Evolutionary conservation across 345 rosid species (phyloP).

Genomic region (Citrus reticulata): DNA sequence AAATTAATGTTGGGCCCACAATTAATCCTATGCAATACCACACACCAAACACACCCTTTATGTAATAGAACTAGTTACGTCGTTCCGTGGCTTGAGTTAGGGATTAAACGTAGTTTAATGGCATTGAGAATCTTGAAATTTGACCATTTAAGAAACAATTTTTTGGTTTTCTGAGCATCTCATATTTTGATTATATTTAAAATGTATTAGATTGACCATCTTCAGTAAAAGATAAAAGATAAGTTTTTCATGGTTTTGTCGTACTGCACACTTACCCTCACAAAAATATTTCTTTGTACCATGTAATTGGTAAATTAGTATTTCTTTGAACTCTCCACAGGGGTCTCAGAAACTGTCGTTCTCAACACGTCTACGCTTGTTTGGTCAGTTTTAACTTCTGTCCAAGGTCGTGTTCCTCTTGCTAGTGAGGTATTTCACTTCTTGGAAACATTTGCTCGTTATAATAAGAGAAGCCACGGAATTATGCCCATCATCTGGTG

Average conservation of each 20-base stretch:
- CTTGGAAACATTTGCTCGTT: background rate
- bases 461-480: background rate
- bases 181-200: background rate
- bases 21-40: no score
- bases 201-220: background rate
- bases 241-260: background rate
- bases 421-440: constrained; percentile 86
- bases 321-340: constrained; percentile 43
- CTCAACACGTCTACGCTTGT: constrained; percentile 95
- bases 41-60: background rate
- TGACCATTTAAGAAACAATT: background rate
- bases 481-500: constrained; percentile 14
- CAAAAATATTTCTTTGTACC: background rate
- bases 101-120: background rate
- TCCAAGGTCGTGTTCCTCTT: constrained; percentile 86
- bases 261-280: background rate
- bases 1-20: no score
- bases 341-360: constrained; percentile 86
- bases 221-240: background rate
- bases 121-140: background rate
- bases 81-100: no score
- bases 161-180: background rate
- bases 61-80: background rate
- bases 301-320: constrained; percentile 1
- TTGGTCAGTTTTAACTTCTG: constrained; percentile 88